Evolutionary conservation across 2,329 filamentous ascomycete genomes (phyloP), one percentile per base, ranked within the genome.

Genomic region (Ramularia endophylla): DNA sequence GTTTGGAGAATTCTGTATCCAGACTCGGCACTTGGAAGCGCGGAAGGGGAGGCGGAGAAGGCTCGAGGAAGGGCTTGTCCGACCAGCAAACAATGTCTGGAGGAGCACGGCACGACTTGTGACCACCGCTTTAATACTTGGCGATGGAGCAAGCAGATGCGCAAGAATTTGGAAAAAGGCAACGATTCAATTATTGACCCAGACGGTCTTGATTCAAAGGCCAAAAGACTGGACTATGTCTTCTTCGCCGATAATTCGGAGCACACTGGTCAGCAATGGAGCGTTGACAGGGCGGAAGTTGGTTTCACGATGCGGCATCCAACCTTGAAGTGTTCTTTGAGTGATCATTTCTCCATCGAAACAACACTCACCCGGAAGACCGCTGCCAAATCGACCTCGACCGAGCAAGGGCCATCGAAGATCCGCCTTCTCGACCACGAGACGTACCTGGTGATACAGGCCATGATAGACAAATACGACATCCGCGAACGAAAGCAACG

Each of bases 181-280:
- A 73, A 77, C 40, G 73, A 81, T n/a, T 71, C 80, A 29, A 63
- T 70, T 4, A 72, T 94, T 5, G 71, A 83, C n/a, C 74, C 76
- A 0, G 74, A 82, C 34, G 77, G 78, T 0, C 65, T 72, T 3
- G 89, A 95, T 59, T 79, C 78, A 0, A 73, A 71, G 17, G 90
- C 85, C n/a, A 90, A 95, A 63, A 74, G 92, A 16, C 75, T 97
- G 35, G 92, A 98, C 66, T 98, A 98, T 65, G 84, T 98, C 57
- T 97, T 98, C 65, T 82, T 87, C 53, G 78, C 77, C 2, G 49
- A 52, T 15, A 54, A 54, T 15, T 50, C 56, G 31, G 51, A 53
- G 2, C 44, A 54, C n/a, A 57, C 56, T 13, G 58, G 58, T 7
- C 47, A 58, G 5, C 64, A 65, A 42, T 95, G 89, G 88, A 69